A percentile compares a stretch with the other conserved stretches of the same genome.
phyloP scores from a whole-genome alignment of 2,329 filamentous ascomycete species.

The Fusarium transvaalense region DNA sequence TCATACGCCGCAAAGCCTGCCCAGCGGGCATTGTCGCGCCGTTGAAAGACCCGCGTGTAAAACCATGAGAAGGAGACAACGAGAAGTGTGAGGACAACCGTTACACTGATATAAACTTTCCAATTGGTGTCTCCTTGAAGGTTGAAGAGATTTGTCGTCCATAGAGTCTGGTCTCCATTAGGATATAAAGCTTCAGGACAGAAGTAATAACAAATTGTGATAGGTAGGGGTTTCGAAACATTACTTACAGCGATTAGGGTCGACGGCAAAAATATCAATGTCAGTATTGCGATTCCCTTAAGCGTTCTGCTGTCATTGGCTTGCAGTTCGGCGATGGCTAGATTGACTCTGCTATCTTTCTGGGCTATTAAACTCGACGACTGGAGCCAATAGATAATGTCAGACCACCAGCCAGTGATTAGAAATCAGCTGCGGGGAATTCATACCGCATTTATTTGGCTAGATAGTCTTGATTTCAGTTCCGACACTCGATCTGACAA shows the following conservation, averaged over 20 bases:
- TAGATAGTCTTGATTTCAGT: neutral
- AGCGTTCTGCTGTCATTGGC: neutral
- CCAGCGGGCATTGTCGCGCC: neutral
- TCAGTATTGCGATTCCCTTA: neutral
- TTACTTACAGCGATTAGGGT: neutral
- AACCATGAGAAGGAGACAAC: neutral
- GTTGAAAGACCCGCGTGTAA: neutral
- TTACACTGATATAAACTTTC: neutral
- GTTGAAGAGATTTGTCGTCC: neutral
- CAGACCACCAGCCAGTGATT: neutral
- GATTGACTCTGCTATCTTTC: neutral
- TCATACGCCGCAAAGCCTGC: neutral
- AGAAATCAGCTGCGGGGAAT: fast-evolving
- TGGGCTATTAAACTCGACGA: neutral
- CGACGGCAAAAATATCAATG: neutral
- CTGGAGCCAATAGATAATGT: neutral
- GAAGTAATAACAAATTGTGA: too few species aligned
- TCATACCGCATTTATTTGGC: neutral
- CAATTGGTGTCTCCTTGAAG: neutral
- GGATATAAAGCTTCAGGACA: neutral
- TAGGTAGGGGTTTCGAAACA: too few species aligned
- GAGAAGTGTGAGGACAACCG: neutral
- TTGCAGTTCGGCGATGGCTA: neutral
- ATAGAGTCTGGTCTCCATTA: neutral
- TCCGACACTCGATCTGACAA: neutral